Base-by-base conservation (phyloP, 2,329 filamentous ascomycete genomes). In the Alternaria ethzedia region DNA sequence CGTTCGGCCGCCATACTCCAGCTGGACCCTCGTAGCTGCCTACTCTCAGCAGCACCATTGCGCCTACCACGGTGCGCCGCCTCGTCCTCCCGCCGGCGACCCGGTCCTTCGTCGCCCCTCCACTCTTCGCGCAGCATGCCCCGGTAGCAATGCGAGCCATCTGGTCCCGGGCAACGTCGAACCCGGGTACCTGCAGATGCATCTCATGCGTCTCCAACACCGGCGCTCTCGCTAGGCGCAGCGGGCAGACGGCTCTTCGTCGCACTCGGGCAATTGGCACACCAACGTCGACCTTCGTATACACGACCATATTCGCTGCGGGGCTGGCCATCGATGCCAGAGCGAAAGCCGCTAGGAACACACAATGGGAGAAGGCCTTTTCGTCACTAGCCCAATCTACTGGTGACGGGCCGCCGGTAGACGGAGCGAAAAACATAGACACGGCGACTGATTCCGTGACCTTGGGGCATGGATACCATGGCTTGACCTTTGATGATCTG, bases 151-250 rank as follows among this genome's bases (percentile, higher is more conserved):
- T 93, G 91, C 88, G 88, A 80, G 84, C 85, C 68, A 78, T 92
- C 70, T 90, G 89, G 89, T 89, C 88, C 79, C 87, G 89, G 82
- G 87, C 88, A 81, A 84, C 86, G 73, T 87, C 86, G 84, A 85
- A 85, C 81, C 87, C 86, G 79, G 79, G 79, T 68, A 84, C 86
- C 72, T 91, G 88, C 81, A 85, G 85, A 79, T 91, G 89, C 81
- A 83, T 86, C 70, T 83, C 87, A 73, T 91, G 89, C 80, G 79
- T 87, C 57, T 84, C 85, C 59, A 81, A 70, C 56, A 75, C 85
- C 61, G 82, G 83, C 63, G 79, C 81, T 47, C 71, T 87, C 64
- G 81, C 84, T 63, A 84, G 86, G 61, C 85, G 84, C 73, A 78
- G 84, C 57, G 85, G 86, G 47, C 85, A 84, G 44, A 81, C 83